Evolutionary conservation across 805 yeast species (phyloP).

Genomic region (Candida dendrica): DNA sequence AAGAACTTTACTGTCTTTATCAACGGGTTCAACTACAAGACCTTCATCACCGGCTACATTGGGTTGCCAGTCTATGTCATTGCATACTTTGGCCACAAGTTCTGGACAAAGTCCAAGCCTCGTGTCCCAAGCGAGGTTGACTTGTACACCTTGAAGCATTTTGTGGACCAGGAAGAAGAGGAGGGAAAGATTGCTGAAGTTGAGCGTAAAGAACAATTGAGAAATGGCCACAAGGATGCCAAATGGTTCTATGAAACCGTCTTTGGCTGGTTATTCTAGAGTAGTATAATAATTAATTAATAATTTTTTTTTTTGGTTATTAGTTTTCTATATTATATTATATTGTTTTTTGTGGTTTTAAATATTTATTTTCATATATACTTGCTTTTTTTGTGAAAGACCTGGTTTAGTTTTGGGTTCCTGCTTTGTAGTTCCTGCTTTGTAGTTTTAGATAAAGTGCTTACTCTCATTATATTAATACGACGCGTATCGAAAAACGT

Average conservation of each 20-base stretch:
- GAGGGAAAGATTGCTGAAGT: conserved; percentile 20
- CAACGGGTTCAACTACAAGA: conserved; percentile 52
- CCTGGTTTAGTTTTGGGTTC: too few relatives aligned
- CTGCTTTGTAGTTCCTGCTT: too few relatives aligned
- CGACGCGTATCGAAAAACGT: too few relatives aligned
- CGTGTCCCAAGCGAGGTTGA: conserved; percentile 54
- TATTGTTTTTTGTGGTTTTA: too few relatives aligned
- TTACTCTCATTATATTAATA: too few relatives aligned
- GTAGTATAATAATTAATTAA: too few relatives aligned
- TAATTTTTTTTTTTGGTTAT: too few relatives aligned
- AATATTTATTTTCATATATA: too few relatives aligned
- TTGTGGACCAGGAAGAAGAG: conserved; percentile 24
- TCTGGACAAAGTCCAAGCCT: conserved; percentile 40
- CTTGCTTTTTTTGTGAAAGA: too few relatives aligned
- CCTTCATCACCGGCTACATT: conserved; percentile 72
- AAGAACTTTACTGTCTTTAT: conserved; percentile 72
- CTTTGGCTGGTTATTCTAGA: conserved; percentile 41
- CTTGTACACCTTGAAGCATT: conserved; percentile 43
- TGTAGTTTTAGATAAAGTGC: too few relatives aligned
- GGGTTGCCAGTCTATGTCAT: conserved; percentile 60
- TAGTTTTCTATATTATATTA: too few relatives aligned
- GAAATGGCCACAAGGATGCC: conserved; percentile 23
- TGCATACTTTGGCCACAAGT: conserved; percentile 53
- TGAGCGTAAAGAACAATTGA: conserved; percentile 18
- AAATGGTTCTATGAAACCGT: conserved; percentile 41